These are phyloP conservation scores for Chimonanthus praecox DNA, from an alignment of 164 flowering plant species.

Conservation along the genomic window DNA sequence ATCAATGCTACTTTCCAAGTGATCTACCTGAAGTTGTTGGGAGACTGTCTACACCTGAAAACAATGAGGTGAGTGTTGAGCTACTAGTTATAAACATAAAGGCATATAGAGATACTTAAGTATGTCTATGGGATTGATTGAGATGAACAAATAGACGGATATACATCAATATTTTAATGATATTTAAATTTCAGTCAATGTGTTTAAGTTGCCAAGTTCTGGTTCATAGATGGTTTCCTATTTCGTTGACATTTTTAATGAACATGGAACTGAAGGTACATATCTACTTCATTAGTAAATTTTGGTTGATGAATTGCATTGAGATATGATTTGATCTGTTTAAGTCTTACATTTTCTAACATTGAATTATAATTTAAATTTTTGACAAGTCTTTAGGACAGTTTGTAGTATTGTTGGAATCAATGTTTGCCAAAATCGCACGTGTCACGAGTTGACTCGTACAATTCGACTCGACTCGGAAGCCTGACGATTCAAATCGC, in stretches of 20 bases:
- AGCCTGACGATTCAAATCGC: no score
- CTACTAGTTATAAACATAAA: background rate
- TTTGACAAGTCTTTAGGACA: no score
- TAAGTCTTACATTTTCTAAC: no score
- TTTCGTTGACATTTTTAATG: background rate
- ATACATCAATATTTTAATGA: background rate
- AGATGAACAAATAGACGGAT: background rate
- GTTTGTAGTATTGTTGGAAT: no score
- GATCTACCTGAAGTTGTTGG: conserved; percentile 75
- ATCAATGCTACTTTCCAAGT: conserved; percentile 54
- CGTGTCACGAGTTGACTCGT: no score
- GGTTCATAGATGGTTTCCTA: background rate
- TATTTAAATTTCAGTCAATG: background rate
- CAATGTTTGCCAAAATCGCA: no score
- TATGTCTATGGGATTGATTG: background rate
- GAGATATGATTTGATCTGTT: no score
- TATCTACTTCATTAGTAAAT: no score
- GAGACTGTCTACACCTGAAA: conserved; percentile 51
- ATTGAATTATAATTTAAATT: no score
- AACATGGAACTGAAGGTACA: no score
- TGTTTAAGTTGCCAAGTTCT: background rate
- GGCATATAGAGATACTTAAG: background rate
- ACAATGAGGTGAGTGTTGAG: conserved; percentile 49
- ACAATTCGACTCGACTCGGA: no score
- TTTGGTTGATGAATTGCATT: no score